Conservation (phyloP, 164 flowering plant species). For the Chimonanthus salicifolius region DNA sequence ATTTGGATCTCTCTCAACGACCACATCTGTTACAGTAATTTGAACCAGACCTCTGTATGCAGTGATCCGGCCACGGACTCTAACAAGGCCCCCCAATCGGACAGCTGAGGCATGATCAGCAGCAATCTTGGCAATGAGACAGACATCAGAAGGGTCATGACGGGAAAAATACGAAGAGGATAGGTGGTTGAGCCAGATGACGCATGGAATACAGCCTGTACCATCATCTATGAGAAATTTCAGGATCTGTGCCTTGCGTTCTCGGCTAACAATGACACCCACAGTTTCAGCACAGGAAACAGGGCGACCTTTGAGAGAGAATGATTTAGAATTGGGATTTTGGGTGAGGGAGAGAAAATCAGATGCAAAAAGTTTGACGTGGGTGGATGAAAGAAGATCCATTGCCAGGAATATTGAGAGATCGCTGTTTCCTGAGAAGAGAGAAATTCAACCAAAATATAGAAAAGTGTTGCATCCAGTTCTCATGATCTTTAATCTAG, state of each 20-base stretch:
- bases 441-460: too few relatives aligned
- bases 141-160: conserved; percentile 40
- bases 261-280: conserved; percentile 53
- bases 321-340: conserved; percentile 18
- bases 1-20: conserved; percentile 71
- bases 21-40: conserved; percentile 61
- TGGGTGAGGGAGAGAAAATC: conserved; percentile 53
- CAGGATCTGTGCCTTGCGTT: conserved; percentile 53
- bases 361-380: conserved; percentile 67
- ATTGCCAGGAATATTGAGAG: background rate
- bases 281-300: conserved; percentile 50
- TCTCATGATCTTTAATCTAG: too few relatives aligned
- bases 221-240: conserved; percentile 77
- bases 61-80: conserved; percentile 67
- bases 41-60: conserved; percentile 49
- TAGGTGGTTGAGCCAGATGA: conserved; percentile 81
- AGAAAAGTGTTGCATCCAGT: too few relatives aligned
- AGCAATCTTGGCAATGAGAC: conserved; percentile 41
- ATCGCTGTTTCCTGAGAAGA: too few relatives aligned
- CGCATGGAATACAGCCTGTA: conserved; percentile 63
- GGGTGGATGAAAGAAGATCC: conserved; percentile 30
- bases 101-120: conserved; percentile 24
- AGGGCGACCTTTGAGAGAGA: conserved; percentile 13
- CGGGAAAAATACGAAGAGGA: conserved; percentile 44
- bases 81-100: conserved; percentile 46